Base-by-base conservation (phyloP, 2,329 filamentous ascomycete species). In the Calonectria pteridis region DNA sequence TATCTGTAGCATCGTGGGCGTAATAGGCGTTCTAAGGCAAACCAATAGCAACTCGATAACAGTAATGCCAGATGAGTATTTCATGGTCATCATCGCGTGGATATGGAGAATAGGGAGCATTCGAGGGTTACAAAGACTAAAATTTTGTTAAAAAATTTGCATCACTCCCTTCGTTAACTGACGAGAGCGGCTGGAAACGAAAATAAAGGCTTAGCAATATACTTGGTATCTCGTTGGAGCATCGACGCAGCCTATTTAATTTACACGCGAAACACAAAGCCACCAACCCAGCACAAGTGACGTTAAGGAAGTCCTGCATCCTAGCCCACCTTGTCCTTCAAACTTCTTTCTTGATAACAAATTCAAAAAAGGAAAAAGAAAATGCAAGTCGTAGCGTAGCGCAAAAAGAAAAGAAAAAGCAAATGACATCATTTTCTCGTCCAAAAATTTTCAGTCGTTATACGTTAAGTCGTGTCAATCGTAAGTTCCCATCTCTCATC, bases 1-100 rank as follows among this genome's bases (percentile, higher is more conserved):
- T 67, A 77, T 59, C 64, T 73, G 71, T 71, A 78, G 77, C 76
- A 81, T 82, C 59, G 49, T 75, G 67, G 81, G 82, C 80, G 82
- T 78, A 81, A 73, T 78, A 73, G 84, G 83, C 82, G 84, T 85
- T 83, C 51, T 68, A 63, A 71, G 76, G 75, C 69, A 73, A 72
- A 73, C 74, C 28, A 50, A 50, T 26, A 40, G 58, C 50, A 71
- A 71, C 73, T 68, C 31, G 26, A 18, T 20, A 43, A 20, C 64
- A 51, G 33, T 65, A 62, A 73, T 73, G 51, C 66, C 49, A 59
- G 18, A 67, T 68, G n/a, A 40, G 53, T 62, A 69, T 23, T 40
- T 31, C 37, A 31, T 63, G 46, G 26, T 33, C 51, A 55, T 69
- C 50, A 33, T 53, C 35, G n/a, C 67, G 53, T 71, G 49, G 65